Evolutionary conservation across 2,329 filamentous ascomycete species (phyloP), one percentile per base, ranked within the genome.

Genomic region (Malbranchea zuffiana): DNA sequence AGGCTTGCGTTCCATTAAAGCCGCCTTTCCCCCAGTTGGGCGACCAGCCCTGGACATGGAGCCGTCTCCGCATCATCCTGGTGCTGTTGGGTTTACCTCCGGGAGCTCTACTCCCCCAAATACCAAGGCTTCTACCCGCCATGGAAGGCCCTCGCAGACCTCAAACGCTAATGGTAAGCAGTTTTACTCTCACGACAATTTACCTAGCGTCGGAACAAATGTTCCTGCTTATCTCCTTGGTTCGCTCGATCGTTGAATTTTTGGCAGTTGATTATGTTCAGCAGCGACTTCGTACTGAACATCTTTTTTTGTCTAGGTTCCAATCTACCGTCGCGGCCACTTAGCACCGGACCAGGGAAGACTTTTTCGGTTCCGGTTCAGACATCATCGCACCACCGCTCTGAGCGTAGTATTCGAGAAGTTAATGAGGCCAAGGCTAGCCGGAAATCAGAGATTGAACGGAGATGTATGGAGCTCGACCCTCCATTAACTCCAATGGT

Each of bases 381-480:
- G 26, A 2, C 27, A 10, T 31, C 39, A 3, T 33, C 26, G 12
- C 44, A 46, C 21, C 47, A 47, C 29, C 47, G 47, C 18, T 47
- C 49, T 5, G 67, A 74, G 39, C 68, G 74, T 41, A 80, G 73
- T 21, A 67, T 71, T 17, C 71, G 75, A 43, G 74, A 82, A 50
- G 72, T 75, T 27, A 69, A 72, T 27, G 72, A 75, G 50, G 64
- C 78, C 13, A 82, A 80, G 54, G 70, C 72, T 38, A 67, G 66
- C 40, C 71, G 80, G 43, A 74, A 72, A 52, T 64, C 67, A 10
- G 82, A 85, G 47, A 86, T 88, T 50, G 80, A 86, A 55, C 70
- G 71, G 35, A 73, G 80, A 18, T 82, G 79, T 50, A 60, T 72
- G 54, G 65, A 71, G 32, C 67, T 88, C 32, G 59, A 76, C 20